Evolutionary conservation across 2,329 filamentous ascomycete genomes (phyloP).

Genomic region (Uncinocarpus reesii): DNA sequence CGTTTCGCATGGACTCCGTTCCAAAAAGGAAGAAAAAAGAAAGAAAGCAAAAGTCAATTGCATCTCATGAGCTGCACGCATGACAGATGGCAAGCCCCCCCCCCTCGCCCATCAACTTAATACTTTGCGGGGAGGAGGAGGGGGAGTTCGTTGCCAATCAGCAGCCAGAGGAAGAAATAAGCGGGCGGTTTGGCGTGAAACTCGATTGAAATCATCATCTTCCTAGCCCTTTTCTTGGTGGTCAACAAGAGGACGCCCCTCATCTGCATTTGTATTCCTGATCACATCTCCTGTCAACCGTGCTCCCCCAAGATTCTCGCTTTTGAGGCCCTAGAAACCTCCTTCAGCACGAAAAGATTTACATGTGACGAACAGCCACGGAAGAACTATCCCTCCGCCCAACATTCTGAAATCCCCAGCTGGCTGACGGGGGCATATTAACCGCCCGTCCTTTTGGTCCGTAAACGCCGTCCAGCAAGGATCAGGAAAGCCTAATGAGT

Average conservation of each 20-base stretch:
- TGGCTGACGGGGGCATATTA: too few species aligned
- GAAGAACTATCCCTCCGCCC: neutral
- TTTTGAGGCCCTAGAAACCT: too few species aligned
- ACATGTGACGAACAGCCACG: neutral
- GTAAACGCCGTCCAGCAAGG: neutral
- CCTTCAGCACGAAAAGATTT: neutral
- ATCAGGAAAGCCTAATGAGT: too few species aligned
- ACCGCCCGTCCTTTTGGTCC: neutral
- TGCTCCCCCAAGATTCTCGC: neutral
- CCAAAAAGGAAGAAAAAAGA: neutral
- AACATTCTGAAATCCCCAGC: too few species aligned
- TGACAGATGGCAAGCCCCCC: neutral
- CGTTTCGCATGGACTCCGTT: neutral
- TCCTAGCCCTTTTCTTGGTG: too few species aligned
- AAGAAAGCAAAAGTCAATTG: constrained; percentile 4
- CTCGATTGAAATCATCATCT: too few species aligned
- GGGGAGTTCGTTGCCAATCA: neutral
- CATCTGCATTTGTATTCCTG: too few species aligned
- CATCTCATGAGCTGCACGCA: constrained; percentile 4
- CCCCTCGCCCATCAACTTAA: neutral
- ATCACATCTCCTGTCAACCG: neutral
- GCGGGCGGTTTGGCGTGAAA: constrained; percentile 1
- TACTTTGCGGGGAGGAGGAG: neutral
- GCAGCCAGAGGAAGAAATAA: neutral
- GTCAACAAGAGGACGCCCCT: too few species aligned